Percentiles rank a stretch among this genome's conserved stretches.
Conservation (phyloP, 768 basidiomycete species). For the Mycena sanguinolenta region DNA sequence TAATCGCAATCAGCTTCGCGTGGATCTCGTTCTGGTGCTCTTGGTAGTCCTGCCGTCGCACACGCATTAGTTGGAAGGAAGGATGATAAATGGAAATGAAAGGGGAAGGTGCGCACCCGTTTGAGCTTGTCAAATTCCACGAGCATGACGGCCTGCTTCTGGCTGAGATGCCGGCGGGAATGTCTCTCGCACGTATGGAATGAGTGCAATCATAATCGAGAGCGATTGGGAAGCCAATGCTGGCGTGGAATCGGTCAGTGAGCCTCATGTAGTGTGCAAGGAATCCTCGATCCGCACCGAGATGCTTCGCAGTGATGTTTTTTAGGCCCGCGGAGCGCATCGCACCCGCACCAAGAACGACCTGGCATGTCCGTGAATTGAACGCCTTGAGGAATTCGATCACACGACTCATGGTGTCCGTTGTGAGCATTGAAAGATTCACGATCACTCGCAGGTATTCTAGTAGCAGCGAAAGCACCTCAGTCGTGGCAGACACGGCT, state of each 20-base stretch:
- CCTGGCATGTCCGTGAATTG: constrained; percentile 98
- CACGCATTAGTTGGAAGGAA: constrained; percentile 24
- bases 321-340: constrained; percentile 98
- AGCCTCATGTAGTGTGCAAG: constrained; percentile 12
- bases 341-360: constrained; percentile 98
- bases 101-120: constrained; percentile 67
- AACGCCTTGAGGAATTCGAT: constrained; percentile 98
- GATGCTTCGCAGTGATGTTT: constrained; percentile 98
- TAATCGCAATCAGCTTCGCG: constrained; percentile 96
- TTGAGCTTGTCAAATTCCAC: constrained; percentile 99
- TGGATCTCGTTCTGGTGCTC: constrained; percentile 99
- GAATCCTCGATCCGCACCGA: constrained; percentile 67
- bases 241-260: constrained; percentile 47
- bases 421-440: constrained; percentile 90
- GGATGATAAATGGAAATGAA: constrained; percentile 16
- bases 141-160: constrained; percentile 96
- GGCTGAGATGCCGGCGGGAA: constrained; percentile 93
- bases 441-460: constrained; percentile 93
- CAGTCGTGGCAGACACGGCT: constrained; percentile 86
- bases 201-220: constrained; percentile 92
- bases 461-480: constrained; percentile 76
- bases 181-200: constrained; percentile 95
- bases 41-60: constrained; percentile 86
- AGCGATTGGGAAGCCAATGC: constrained; percentile 97
- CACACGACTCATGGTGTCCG: constrained; percentile 93